These are phyloP conservation scores for Arabidopsis suecica DNA, from an alignment of 345 rosid species.

Conservation along the genomic window DNA sequence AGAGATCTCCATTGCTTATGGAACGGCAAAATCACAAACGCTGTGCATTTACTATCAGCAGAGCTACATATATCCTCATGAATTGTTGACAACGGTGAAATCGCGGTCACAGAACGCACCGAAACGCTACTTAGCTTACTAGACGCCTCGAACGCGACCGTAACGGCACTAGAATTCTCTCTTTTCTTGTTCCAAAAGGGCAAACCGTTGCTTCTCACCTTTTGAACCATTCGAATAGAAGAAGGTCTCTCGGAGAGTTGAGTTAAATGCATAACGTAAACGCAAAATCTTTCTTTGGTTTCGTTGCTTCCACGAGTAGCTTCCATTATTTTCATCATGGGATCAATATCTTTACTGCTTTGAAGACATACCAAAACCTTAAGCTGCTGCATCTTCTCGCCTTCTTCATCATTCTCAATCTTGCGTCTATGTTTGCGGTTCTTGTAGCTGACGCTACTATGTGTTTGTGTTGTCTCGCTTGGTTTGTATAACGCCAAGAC, in stretches of 20 bases:
- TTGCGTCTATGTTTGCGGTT: slow-evolving; percentile 50
- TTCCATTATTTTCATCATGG: slow-evolving; percentile 74
- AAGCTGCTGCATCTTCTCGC: slow-evolving; percentile 50
- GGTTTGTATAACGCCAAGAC: slow-evolving; percentile 75
- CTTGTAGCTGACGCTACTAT: neutral
- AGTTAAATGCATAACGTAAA: slow-evolving; percentile 80
- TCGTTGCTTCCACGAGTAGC: slow-evolving; percentile 69
- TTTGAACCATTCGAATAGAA: slow-evolving; percentile 81
- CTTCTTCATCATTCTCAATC: slow-evolving; percentile 56
- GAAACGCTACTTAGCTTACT: slow-evolving; percentile 56
- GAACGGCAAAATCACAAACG: slow-evolving; percentile 66
- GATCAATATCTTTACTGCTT: slow-evolving; percentile 56
- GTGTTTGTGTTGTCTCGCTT: slow-evolving; percentile 29
- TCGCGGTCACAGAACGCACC: slow-evolving; percentile 72
- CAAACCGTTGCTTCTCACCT: slow-evolving; percentile 72
- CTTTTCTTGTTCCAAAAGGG: slow-evolving; percentile 70
- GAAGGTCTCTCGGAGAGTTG: slow-evolving; percentile 85
- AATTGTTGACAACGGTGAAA: slow-evolving; percentile 60
- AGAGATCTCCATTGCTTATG: slow-evolving; percentile 66
- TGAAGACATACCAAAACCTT: slow-evolving; percentile 69
- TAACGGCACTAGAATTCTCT: slow-evolving; percentile 48
- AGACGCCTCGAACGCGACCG: slow-evolving; percentile 65
- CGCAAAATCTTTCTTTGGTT: slow-evolving; percentile 56
- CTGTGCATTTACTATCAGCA: slow-evolving; percentile 61
- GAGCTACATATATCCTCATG: slow-evolving; percentile 63